Percentiles rank a stretch among this genome's conserved stretches.
Conservation (phyloP, 139 green algal genomes). For the Chlorella sp. region DNA sequence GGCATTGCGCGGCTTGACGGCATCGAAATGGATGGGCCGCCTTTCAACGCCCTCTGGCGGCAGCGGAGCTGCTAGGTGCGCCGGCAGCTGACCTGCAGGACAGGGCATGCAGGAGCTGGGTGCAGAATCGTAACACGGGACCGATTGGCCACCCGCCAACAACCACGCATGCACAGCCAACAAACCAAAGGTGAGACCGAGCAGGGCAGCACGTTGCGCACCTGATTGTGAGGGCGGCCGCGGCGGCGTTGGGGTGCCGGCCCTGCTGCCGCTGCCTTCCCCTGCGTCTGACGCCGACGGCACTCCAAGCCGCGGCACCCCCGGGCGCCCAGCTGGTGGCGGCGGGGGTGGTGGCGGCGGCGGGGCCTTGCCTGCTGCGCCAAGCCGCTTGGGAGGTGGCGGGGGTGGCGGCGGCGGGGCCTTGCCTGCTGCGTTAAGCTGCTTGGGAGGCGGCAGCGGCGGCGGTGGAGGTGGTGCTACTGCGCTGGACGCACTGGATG, state of each 20-base stretch:
- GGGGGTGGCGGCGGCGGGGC: no score
- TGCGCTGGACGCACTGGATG: not conserved
- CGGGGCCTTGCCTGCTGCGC: not conserved
- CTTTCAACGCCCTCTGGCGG: conserved; percentile 11
- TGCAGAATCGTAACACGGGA: not conserved
- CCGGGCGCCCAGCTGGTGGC: not conserved
- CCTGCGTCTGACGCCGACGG: not conserved
- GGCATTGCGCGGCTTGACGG: not conserved
- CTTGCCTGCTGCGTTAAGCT: not conserved
- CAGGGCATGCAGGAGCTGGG: not conserved
- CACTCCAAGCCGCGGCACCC: conserved; percentile 8
- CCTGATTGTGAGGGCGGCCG: conserved; percentile 1
- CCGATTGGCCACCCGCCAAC: not conserved
- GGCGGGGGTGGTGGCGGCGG: not conserved
- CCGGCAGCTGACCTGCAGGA: not conserved
- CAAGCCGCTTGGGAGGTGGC: not conserved
- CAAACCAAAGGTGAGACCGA: not conserved
- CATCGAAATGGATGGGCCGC: conserved; percentile 28
- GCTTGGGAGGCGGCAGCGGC: not conserved
- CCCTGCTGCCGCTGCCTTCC: not conserved
- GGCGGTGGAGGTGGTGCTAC: not conserved
- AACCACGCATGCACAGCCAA: not conserved
- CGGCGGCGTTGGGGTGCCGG: not conserved
- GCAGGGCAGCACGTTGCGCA: not conserved
- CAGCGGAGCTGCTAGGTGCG: not conserved